phyloP scores from a whole-genome alignment of 169 alveolate genomes.

The Cryptosporidium baileyi region DNA sequence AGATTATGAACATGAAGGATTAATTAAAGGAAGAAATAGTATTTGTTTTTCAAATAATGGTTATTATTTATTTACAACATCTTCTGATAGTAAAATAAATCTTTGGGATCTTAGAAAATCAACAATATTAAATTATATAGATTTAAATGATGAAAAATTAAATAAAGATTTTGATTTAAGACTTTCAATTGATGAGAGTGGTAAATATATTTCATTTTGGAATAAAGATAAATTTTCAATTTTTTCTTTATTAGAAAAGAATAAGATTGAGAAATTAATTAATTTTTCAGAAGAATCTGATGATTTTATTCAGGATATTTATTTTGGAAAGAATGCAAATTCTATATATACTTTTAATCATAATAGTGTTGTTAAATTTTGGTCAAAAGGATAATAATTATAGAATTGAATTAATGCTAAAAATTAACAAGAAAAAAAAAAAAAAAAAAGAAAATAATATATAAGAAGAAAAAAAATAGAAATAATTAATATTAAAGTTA shows the following conservation, averaged over 20 bases:
- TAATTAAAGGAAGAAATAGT: slow-evolving; percentile 69
- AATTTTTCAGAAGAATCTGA: background rate
- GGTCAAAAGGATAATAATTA: background rate
- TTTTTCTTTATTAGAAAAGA: slow-evolving; percentile 23
- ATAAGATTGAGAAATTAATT: background rate
- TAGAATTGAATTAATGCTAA: background rate
- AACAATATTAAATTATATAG: slow-evolving; percentile 16
- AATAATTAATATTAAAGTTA: background rate
- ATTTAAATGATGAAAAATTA: background rate
- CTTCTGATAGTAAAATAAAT: slow-evolving; percentile 77
- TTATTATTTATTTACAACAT: slow-evolving; percentile 81
- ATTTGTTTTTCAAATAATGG: slow-evolving; percentile 86
- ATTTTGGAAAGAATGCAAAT: background rate
- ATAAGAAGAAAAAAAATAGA: background rate
- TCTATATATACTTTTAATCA: background rate
- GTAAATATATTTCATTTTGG: slow-evolving; percentile 14
- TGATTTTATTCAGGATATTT: background rate
- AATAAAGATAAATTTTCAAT: background rate
- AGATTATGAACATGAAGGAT: slow-evolving; percentile 64
- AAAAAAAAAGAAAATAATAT: background rate
- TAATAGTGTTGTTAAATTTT: background rate
- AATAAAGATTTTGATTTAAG: background rate
- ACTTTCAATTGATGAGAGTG: slow-evolving; percentile 18
- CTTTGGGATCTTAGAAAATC: slow-evolving; percentile 61
- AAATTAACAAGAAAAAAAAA: background rate